Conservation (phyloP, 2,329 filamentous ascomycete species). For the Elsinoe necatrix region DNA sequence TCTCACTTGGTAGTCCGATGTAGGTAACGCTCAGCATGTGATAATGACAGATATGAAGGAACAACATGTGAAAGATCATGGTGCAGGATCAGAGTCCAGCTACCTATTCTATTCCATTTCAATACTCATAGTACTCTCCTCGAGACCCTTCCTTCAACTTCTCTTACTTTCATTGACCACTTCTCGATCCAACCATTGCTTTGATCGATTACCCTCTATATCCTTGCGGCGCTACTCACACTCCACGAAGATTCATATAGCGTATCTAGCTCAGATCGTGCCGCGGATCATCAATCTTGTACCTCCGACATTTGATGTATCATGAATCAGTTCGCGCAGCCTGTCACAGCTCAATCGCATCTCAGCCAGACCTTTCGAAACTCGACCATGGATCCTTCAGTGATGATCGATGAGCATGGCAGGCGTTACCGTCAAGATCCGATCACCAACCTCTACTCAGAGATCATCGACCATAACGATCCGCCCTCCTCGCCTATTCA, state of each 20-base stretch:
- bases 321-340: background rate
- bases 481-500: background rate
- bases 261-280: background rate
- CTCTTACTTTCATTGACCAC: too few relatives aligned
- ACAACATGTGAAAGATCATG: background rate
- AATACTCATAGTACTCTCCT: too few relatives aligned
- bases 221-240: too few relatives aligned
- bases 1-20: background rate
- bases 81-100: too few relatives aligned
- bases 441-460: background rate
- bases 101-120: too few relatives aligned
- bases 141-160: too few relatives aligned
- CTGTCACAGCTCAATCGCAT: background rate
- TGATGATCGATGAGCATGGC: background rate
- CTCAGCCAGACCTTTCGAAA: background rate
- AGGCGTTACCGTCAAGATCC: background rate
- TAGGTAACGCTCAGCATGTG: background rate
- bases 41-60: background rate
- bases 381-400: background rate
- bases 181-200: too few relatives aligned
- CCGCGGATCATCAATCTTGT: background rate
- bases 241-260: too few relatives aligned
- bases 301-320: background rate
- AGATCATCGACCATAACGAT: background rate
- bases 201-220: too few relatives aligned